Evolutionary conservation across 2,329 filamentous ascomycete genomes (phyloP).

Genomic region (Pleomassaria siparia): DNA sequence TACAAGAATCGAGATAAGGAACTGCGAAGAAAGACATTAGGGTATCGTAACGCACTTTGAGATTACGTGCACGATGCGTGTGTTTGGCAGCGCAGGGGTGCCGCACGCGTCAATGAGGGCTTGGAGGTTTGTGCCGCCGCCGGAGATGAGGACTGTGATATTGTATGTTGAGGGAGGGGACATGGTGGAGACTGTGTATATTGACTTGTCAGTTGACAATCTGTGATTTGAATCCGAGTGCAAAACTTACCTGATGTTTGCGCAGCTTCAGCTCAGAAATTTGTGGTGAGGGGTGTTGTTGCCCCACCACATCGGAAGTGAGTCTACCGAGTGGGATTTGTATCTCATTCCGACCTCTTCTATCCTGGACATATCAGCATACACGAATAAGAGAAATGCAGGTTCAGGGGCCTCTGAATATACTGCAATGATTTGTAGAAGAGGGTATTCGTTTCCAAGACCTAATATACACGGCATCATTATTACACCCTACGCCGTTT

Average conservation of each 20-base stretch:
- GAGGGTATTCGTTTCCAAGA: too few species aligned
- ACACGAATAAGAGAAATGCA: too few species aligned
- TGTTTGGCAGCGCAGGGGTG: slow-evolving; percentile 51
- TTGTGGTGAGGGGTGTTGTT: slow-evolving; percentile 26
- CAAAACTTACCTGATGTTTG: not conserved
- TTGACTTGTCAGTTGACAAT: not conserved
- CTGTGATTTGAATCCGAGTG: not conserved
- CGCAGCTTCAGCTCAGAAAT: slow-evolving; percentile 9
- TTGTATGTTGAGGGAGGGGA: slow-evolving; percentile 42
- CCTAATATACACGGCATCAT: too few species aligned
- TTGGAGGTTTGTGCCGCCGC: slow-evolving; percentile 77
- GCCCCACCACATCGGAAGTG: slow-evolving; percentile 19
- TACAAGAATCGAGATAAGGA: too few species aligned
- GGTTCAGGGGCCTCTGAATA: too few species aligned
- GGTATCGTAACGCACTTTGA: slow-evolving; percentile 48
- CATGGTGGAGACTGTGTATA: slow-evolving; percentile 13
- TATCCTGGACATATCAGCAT: too few species aligned
- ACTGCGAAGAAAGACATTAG: too few species aligned
- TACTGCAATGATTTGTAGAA: too few species aligned
- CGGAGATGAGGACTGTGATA: slow-evolving; percentile 61
- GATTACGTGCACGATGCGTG: slow-evolving; percentile 64
- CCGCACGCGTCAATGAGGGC: slow-evolving; percentile 67
- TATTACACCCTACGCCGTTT: too few species aligned
- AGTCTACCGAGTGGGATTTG: too few species aligned
- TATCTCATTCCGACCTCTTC: too few species aligned